A percentile compares a stretch with the other conserved stretches of the same genome.
These are phyloP conservation scores for Cenchrus fungigraminus DNA, from an alignment of 176 grass and related monocot genomes.

Conservation along the genomic window DNA sequence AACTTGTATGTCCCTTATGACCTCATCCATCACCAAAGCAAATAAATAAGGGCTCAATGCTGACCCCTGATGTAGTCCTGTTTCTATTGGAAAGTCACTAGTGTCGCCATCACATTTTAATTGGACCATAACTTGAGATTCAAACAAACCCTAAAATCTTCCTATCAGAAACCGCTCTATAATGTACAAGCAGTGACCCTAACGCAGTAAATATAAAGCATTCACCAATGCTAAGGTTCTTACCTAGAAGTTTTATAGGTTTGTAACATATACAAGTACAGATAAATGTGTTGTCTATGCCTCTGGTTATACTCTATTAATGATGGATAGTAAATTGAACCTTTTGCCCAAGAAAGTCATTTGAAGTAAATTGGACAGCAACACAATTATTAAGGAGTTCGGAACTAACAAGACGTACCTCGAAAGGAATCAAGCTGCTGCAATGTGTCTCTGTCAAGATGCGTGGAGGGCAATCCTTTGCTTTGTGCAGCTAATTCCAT, in stretches of 20 bases:
- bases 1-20: no score
- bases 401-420: conserved; percentile 52
- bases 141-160: conserved; percentile 7
- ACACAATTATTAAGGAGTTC: neutral
- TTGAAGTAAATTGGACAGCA: neutral
- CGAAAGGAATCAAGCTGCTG: conserved; percentile 87
- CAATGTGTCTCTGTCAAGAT: conserved; percentile 88
- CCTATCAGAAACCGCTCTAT: neutral
- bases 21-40: no score
- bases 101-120: no score
- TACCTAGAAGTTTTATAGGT: neutral
- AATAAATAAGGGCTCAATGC: no score
- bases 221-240: neutral
- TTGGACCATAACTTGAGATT: neutral
- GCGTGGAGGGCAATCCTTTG: conserved; percentile 84
- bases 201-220: neutral
- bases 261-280: neutral
- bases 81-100: no score
- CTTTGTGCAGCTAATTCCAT: conserved; percentile 92
- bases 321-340: conserved; percentile 26
- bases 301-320: conserved; percentile 9
- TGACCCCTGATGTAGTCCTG: no score
- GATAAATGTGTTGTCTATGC: neutral
- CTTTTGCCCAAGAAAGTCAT: conserved; percentile 21
- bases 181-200: conserved; percentile 13